Base-by-base conservation (phyloP, 495 filamentous ascomycete species). In the Parachaetomium inaequale region DNA sequence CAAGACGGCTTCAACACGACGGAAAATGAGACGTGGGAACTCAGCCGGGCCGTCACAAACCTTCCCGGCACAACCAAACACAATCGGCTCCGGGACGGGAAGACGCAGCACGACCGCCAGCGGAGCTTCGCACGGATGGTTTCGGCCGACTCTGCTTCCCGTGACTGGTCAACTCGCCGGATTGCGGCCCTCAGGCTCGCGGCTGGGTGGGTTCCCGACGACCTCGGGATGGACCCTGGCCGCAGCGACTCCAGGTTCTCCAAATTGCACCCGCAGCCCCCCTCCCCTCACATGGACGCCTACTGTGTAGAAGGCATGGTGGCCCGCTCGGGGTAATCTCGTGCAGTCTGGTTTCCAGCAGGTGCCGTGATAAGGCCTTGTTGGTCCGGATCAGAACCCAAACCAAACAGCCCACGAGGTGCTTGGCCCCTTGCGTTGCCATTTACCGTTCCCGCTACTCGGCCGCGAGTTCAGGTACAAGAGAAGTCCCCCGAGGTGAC, bases 211-310 rank as follows among this genome's bases (percentile, higher is more conserved):
- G 49, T 14, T 52, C 43, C 19, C 34, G 23, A 28, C 15, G 14
- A 32, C 28, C 34, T 50, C 47, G n/a, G n/a, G n/a, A 62, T 28
- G 25, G 46, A 26, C n/a, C 12, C 25, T 15, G 42, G 38, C 8
- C 45, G 42, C 43, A 38, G 32, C 21, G 23, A 46, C 40, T 58
- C 62, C 62, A 55, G 40, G 49, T 42, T 60, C 36, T 42, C 50
- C 62, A 40, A 47, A 40, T 55, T 47, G 43, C 45, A 23, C 49
- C 56, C 55, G 32, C 53, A 55, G 10, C 36, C 40, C 52, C 45
- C 55, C 47, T 26, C 28, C 62, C 62, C 53, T 58, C 61, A 63
- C 7, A 58, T 4, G 31, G 8, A 34, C 28, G 8, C 36, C 12
- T 15, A 40, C n/a, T n/a, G n/a, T n/a, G n/a, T n/a, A 40, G 36